phyloP scores from a whole-genome alignment of 2,329 filamentous ascomycete species.

The Pseudogymnoascus destructans region DNA sequence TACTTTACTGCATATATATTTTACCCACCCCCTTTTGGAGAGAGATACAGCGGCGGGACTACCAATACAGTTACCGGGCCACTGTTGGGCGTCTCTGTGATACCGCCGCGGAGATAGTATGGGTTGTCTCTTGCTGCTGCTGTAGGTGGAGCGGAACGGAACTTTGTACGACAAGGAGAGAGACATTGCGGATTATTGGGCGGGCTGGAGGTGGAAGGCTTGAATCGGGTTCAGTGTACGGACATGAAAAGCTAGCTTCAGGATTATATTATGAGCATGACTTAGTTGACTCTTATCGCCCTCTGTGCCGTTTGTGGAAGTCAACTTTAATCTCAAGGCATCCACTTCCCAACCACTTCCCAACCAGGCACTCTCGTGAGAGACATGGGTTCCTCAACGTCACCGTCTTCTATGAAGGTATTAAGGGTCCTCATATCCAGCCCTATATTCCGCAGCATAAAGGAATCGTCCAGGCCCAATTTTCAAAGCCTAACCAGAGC shows the following conservation, averaged over 20 bases:
- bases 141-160: background rate
- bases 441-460: background rate
- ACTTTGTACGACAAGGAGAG: background rate
- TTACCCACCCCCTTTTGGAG: background rate
- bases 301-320: background rate
- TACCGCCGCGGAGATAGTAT: background rate
- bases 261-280: background rate
- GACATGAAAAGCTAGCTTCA: background rate
- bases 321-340: background rate
- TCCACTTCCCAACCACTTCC: background rate
- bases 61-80: background rate
- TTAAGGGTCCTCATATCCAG: background rate
- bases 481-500: background rate
- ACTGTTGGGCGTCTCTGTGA: background rate
- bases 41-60: background rate
- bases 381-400: background rate
- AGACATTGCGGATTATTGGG: background rate
- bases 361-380: background rate
- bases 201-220: background rate
- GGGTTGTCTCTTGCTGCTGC: background rate
- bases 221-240: background rate
- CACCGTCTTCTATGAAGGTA: background rate
- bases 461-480: background rate
- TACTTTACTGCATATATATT: slow-evolving; percentile 3
- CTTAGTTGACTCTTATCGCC: background rate